Conservation (phyloP, 148 eudicot species). For the Chenopodium quinoa region DNA sequence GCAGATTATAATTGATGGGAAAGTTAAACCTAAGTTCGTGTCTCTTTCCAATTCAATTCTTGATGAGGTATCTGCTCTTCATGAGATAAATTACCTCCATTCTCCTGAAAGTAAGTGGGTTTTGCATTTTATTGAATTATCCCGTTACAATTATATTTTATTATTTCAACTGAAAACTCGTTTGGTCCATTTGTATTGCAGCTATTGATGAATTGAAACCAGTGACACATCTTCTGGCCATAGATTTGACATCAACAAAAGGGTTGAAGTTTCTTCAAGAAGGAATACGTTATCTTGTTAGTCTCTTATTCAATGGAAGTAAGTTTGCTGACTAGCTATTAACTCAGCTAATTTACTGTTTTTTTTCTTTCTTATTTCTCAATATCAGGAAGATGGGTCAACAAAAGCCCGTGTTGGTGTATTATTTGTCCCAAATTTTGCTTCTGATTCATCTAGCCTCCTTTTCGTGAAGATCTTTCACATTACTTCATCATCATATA, state of each 20-base stretch:
- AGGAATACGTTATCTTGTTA: constrained; percentile 90
- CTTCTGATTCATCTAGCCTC: constrained; percentile 51
- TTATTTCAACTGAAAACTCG: constrained; percentile 3
- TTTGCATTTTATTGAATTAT: constrained; percentile 10
- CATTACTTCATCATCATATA: constrained; percentile 60
- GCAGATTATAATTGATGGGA: constrained; percentile 89
- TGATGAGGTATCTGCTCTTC: constrained; percentile 64
- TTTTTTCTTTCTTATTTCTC: neutral
- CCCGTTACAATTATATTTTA: neutral
- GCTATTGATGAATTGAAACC: constrained; percentile 88
- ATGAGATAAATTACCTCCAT: constrained; percentile 72
- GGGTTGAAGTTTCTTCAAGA: constrained; percentile 76
- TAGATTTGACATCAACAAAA: constrained; percentile 67
- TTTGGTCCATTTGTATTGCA: constrained; percentile 37
- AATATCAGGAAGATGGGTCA: constrained; percentile 65
- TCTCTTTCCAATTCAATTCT: constrained; percentile 60
- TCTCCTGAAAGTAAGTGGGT: constrained; percentile 72
- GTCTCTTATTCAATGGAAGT: constrained; percentile 20
- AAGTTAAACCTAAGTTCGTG: constrained; percentile 72
- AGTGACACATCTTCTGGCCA: constrained; percentile 84
- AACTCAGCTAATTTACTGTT: constrained; percentile 9
- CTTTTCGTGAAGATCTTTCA: constrained; percentile 64
- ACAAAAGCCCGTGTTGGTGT: constrained; percentile 79
- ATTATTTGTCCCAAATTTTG: constrained; percentile 50
- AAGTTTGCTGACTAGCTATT: constrained; percentile 4